Base-by-base conservation (phyloP, 352 stramenopile species). In the Pythium vanterpoolii region DNA sequence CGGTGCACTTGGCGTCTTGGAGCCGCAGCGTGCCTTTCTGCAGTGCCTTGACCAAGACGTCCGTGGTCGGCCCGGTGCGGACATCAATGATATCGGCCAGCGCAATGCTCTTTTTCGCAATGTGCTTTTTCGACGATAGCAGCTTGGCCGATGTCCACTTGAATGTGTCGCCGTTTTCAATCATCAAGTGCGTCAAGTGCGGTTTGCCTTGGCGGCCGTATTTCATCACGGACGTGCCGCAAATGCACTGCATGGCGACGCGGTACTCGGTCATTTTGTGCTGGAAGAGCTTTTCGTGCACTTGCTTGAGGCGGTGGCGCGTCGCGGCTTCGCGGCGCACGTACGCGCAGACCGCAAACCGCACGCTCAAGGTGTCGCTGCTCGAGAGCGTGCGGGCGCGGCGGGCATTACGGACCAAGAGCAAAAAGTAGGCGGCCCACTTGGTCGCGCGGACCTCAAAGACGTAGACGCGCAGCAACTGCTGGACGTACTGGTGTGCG, bases 221-320 rank as follows among this genome's bases (percentile, higher is more conserved):
- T 58, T 94, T 94, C 46, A 92, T 55, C 30, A 94, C 83, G 4
- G 66, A 68, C 18, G 82, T 82, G 51, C 83, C 83, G 10, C 73
- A 73, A 5, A 94, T 74, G 58, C 85, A 94, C 66, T 94, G 80
- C 39, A 94, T 71, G 1, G 85, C 85, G 21, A 94, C 80, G 40
- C 81, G 80, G 60, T 91, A 94, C 56, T 91, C 82, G 2, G 82
- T 92, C 75, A 94, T 91, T 55, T 94, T 90, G 50, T 73, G 79
- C 26, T 81, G 72, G 62, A 94, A 71, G 27, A 73, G 60, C 68
- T 77, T 50, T 27, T 93, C 80, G 23, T 75, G 60, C 11, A 53
- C 43, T 51, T 80, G 71, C 44, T 87, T 73, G 48, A 77, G 66
- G 14, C 63, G 65, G 40, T 72, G 56, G n/a, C 78, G 72, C 8